phyloP scores from a whole-genome alignment of 805 yeast genomes.

The Candida tammaniensis region DNA sequence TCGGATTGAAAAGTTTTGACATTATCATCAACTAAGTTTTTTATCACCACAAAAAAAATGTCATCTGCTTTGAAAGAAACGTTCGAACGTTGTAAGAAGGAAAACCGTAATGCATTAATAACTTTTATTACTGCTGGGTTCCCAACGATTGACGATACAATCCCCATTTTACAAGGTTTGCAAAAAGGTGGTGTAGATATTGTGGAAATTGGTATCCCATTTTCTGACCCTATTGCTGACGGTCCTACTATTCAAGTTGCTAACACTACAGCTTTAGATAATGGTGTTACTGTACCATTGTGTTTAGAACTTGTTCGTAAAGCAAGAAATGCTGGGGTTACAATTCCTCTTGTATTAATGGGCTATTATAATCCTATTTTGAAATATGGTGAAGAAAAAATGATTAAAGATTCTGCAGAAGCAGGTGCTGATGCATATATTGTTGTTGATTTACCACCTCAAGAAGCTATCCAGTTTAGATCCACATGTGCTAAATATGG shows the following conservation, averaged over 20 bases:
- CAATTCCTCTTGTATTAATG: slow-evolving; percentile 89
- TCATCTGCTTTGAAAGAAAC: slow-evolving; percentile 56
- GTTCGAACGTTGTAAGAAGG: slow-evolving; percentile 56
- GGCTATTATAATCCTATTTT: slow-evolving; percentile 96
- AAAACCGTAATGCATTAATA: slow-evolving; percentile 81
- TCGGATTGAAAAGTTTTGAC: background rate
- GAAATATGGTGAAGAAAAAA: slow-evolving; percentile 82
- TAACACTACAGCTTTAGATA: slow-evolving; percentile 75
- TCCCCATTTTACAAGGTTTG: slow-evolving; percentile 81
- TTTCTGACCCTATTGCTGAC: slow-evolving; percentile 98
- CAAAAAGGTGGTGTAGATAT: slow-evolving; percentile 96
- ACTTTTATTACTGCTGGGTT: slow-evolving; percentile 94
- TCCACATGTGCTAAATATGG: slow-evolving; percentile 63
- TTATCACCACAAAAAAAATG: slow-evolving; percentile 31
- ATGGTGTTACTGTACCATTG: slow-evolving; percentile 71
- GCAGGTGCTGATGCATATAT: slow-evolving; percentile 97
- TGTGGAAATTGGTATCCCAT: slow-evolving; percentile 93
- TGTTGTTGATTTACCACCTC: slow-evolving; percentile 96
- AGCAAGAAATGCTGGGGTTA: slow-evolving; percentile 82
- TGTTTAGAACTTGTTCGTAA: slow-evolving; percentile 68
- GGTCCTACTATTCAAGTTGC: slow-evolving; percentile 96
- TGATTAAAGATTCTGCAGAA: slow-evolving; percentile 71
- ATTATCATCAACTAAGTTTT: background rate
- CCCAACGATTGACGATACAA: slow-evolving; percentile 84
- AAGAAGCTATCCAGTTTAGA: slow-evolving; percentile 90